Evolutionary conservation across 495 filamentous ascomycete species (phyloP), one percentile per base, ranked within the genome.

Genomic region (Penicillium arizonense): DNA sequence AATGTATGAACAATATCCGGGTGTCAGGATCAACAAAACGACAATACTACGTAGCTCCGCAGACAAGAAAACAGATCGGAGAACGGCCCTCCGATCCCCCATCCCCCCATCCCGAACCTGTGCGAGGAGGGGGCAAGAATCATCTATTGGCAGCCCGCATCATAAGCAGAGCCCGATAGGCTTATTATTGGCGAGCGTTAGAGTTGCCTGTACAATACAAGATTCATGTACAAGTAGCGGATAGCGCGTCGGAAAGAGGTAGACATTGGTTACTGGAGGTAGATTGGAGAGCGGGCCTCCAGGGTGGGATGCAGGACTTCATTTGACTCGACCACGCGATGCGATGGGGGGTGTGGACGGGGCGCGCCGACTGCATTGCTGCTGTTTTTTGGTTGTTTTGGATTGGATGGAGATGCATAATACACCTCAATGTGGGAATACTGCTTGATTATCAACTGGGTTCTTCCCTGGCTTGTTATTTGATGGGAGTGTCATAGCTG

Each of bases 271-370:
- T 2, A 38, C 28, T 24, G 38, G 36, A 55, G 44, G 58, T 45
- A 28, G 51, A 39, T 23, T 26, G 40, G 33, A 55, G 47, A 55
- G 56, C 32, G 16, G 40, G 16, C 23, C 23, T 36, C 14, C 32
- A 21, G 49, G 35, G 44, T 48, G 40, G 47, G 48, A 32, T 44
- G 46, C 44, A 55, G 42, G 26, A 18, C n/a, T 32, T 38, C 50
- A 51, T 64, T 59, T 67, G 61, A 65, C 58, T 67, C 50, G 61
- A 55, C 61, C 57, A 67, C 58, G 52, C 62, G 58, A 62, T 58
- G 46, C 30, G 44, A 44, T 34, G 42, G 50, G 46, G 13, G 11
- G 40, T 26, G 33, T 48, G 49, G 35, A 44, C 44, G 47, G 54
- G 52, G 34, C 47, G 34, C 39, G 45, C 36, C 47, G 53, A 46